A percentile compares a stretch with the other conserved stretches of the same genome.
phyloP scores from a whole-genome alignment of 2,329 filamentous ascomycete genomes.

The Allantophomopsis lycopodina region DNA sequence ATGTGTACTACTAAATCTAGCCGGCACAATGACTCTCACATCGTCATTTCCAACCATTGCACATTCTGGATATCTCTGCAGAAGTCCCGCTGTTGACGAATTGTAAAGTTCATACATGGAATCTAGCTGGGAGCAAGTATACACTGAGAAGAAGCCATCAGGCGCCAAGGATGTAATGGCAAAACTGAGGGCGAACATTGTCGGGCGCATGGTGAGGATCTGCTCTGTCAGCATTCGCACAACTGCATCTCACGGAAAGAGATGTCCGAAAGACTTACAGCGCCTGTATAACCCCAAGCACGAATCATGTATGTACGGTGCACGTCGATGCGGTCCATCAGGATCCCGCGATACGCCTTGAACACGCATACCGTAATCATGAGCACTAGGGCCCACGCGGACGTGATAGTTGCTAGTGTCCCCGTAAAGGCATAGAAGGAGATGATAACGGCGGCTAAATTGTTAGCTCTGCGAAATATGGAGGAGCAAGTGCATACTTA shows the following conservation, averaged over 20 bases:
- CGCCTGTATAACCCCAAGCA: conserved; percentile 3
- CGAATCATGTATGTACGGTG: conserved; percentile 5
- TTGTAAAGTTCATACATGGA: conserved; percentile 2
- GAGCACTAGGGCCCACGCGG: neutral
- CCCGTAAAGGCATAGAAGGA: conserved; percentile 3
- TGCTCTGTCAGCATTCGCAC: neutral
- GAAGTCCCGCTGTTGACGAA: neutral
- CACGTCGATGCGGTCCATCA: conserved; percentile 2
- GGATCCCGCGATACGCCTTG: conserved; percentile 3
- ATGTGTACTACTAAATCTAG: neutral
- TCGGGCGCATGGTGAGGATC: conserved; percentile 4
- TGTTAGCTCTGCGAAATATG: too few relatives aligned
- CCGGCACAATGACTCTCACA: conserved; percentile 1
- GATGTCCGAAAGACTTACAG: conserved; percentile 1
- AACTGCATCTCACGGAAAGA: too few relatives aligned
- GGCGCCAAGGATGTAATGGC: neutral
- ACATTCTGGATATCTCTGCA: conserved; percentile 2
- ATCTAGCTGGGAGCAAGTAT: conserved; percentile 3
- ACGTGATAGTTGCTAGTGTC: conserved; percentile 2
- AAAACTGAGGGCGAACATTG: conserved; percentile 1
- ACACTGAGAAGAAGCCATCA: neutral
- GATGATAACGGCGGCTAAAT: conserved; percentile 3
- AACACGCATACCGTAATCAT: conserved; percentile 1
- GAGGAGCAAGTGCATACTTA: conserved; percentile 3
- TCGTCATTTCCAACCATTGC: too few relatives aligned